Evolutionary conservation across 2,329 filamentous ascomycete genomes (phyloP).

Genomic region (Fusarium sulawesiense): DNA sequence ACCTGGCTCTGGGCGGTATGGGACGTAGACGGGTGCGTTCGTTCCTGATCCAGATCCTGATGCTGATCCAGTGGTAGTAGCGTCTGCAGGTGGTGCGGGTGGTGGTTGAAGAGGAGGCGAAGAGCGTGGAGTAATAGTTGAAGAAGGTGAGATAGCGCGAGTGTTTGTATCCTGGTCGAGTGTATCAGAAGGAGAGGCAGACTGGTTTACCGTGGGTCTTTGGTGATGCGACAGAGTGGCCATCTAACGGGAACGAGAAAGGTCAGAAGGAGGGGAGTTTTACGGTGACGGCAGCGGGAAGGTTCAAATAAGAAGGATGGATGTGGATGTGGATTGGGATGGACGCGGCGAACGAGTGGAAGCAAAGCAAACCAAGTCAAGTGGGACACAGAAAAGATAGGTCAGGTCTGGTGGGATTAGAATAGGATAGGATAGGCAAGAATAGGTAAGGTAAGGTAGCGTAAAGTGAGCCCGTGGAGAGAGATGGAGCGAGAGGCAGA

Average conservation of each 20-base stretch:
- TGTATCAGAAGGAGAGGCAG: slow-evolving; percentile 44
- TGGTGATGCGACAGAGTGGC: slow-evolving; percentile 55
- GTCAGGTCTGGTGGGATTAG: slow-evolving; percentile 7
- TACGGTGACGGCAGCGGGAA: slow-evolving; percentile 49
- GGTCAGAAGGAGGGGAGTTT: slow-evolving; percentile 46
- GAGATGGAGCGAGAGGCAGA: slow-evolving; percentile 4
- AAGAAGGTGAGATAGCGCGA: neutral
- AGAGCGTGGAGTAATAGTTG: slow-evolving; percentile 42
- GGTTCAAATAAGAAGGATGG: slow-evolving; percentile 51
- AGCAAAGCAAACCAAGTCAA: slow-evolving; percentile 22
- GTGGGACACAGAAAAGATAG: slow-evolving; percentile 27
- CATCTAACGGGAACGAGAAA: slow-evolving; percentile 57
- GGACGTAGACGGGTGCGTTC: slow-evolving; percentile 28
- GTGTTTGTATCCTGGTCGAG: slow-evolving; percentile 36
- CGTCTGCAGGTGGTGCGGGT: slow-evolving; percentile 17
- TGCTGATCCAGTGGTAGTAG: neutral
- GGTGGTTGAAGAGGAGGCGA: slow-evolving; percentile 39
- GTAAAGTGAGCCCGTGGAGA: neutral
- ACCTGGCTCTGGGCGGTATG: slow-evolving; percentile 30
- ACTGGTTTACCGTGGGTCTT: slow-evolving; percentile 49
- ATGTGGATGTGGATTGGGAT: slow-evolving; percentile 14
- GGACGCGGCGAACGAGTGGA: slow-evolving; percentile 16
- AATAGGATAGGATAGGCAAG: slow-evolving; percentile 23
- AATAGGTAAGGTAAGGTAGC: slow-evolving; percentile 19
- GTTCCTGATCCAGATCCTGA: neutral